Evolutionary conservation across 2,329 filamentous ascomycete species (phyloP).

Genomic region (Cladosporium cucumerinum): DNA sequence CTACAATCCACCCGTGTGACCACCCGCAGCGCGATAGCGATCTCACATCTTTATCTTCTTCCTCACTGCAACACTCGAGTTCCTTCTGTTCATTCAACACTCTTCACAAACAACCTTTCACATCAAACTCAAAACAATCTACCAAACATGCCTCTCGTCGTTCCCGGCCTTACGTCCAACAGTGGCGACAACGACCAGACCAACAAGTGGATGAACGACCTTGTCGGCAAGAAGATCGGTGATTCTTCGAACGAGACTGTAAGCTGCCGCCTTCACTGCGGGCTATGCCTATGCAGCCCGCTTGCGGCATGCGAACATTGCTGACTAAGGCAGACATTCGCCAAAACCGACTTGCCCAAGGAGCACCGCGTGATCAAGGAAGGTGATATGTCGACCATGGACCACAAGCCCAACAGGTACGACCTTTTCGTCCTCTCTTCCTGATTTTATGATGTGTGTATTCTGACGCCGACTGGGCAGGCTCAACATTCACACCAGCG

Average conservation of each 20-base stretch:
- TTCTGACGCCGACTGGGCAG: constrained; percentile 22
- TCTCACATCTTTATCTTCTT: not conserved
- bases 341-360: constrained; percentile 48
- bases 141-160: constrained; percentile 49
- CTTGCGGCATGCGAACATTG: not conserved
- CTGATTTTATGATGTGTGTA: not conserved
- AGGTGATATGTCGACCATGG: constrained; percentile 47
- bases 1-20: not conserved
- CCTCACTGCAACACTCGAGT: not conserved
- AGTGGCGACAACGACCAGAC: constrained; percentile 36
- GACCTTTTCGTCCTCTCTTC: not conserved
- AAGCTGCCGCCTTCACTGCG: constrained; percentile 15
- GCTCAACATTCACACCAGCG: constrained; percentile 48
- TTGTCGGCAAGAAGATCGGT: constrained; percentile 52
- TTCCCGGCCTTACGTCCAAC: constrained; percentile 45
- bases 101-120: not conserved
- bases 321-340: constrained; percentile 43
- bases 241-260: constrained; percentile 46
- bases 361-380: constrained; percentile 47
- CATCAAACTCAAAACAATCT: not conserved
- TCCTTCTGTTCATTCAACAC: not conserved
- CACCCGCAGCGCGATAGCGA: not conserved
- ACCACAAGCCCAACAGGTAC: constrained; percentile 46
- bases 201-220: constrained; percentile 46
- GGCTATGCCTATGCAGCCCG: not conserved